These are phyloP conservation scores for Rhizophagus prolifer DNA, from an alignment of 192 early-diverging fungal genomes.

Conservation along the genomic window DNA sequence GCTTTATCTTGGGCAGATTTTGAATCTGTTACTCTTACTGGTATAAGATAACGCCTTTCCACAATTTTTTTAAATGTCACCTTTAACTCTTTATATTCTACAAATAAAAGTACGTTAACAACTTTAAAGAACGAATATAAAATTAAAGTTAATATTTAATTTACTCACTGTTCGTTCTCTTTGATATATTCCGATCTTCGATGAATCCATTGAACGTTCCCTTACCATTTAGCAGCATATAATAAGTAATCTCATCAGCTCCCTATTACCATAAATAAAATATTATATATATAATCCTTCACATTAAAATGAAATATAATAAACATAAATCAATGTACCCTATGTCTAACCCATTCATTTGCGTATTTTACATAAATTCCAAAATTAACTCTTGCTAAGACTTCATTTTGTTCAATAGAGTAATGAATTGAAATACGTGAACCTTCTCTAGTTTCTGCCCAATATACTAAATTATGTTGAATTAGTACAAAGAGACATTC, in stretches of 20 bases:
- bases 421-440: conserved; percentile 69
- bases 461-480: conserved; percentile 80
- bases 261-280: neutral
- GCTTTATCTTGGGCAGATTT: conserved; percentile 58
- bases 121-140: neutral
- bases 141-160: neutral
- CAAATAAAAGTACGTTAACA: conserved; percentile 21
- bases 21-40: conserved; percentile 58
- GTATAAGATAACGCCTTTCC: conserved; percentile 59
- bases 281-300: too few relatives aligned
- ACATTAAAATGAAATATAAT: neutral
- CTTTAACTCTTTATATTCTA: conserved; percentile 13
- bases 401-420: conserved; percentile 48
- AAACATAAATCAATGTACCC: conserved; percentile 3
- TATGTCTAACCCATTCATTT: neutral
- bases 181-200: conserved; percentile 25
- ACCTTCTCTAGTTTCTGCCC: conserved; percentile 64
- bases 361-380: conserved; percentile 17
- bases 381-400: conserved; percentile 51
- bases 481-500: conserved; percentile 81
- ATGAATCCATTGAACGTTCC: conserved; percentile 29
- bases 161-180: conserved; percentile 9
- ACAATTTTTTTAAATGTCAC: conserved; percentile 54
- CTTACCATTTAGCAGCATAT: conserved; percentile 34
- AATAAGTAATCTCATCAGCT: conserved; percentile 23